Conservation (phyloP, 2,329 filamentous ascomycete genomes). For the Fusarium haematococcum region DNA sequence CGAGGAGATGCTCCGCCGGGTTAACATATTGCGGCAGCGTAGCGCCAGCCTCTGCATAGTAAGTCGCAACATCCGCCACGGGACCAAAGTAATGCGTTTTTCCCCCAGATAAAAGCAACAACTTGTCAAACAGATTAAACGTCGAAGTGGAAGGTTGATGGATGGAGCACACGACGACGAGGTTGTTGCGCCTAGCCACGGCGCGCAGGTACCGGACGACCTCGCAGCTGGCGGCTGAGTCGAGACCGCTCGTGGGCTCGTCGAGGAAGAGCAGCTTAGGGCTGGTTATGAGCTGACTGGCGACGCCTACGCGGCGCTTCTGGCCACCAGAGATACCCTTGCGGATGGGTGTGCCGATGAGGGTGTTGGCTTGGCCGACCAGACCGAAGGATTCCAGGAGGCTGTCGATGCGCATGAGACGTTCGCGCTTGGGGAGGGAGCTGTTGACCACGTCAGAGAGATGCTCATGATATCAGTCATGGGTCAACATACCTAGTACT, state of each 20-base stretch:
- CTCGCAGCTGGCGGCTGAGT: slow-evolving; percentile 81
- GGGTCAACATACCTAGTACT: slow-evolving; percentile 60
- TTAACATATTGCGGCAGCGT: slow-evolving; percentile 78
- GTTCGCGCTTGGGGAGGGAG: slow-evolving; percentile 62
- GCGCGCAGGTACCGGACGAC: slow-evolving; percentile 79
- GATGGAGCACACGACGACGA: slow-evolving; percentile 85
- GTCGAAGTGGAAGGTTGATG: slow-evolving; percentile 87
- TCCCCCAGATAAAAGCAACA: slow-evolving; percentile 79
- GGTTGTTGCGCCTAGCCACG: slow-evolving; percentile 74
- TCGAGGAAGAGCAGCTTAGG: slow-evolving; percentile 86
- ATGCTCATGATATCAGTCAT: neutral
- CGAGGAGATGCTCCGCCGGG: slow-evolving; percentile 83
- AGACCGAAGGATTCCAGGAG: slow-evolving; percentile 81
- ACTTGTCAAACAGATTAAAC: slow-evolving; percentile 83
- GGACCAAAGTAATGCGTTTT: slow-evolving; percentile 80
- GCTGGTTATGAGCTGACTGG: slow-evolving; percentile 82
- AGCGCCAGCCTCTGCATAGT: slow-evolving; percentile 72
- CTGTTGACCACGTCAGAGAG: slow-evolving; percentile 32
- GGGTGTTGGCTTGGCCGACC: slow-evolving; percentile 72
- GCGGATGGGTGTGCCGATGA: slow-evolving; percentile 84
- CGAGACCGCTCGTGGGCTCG: slow-evolving; percentile 85
- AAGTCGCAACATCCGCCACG: slow-evolving; percentile 65
- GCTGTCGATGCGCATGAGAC: slow-evolving; percentile 71
- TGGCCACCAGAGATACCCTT: slow-evolving; percentile 90
- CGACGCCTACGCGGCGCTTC: slow-evolving; percentile 83